Evolutionary conservation across 176 grass and related monocot genomes (phyloP).

Genomic region (Paspalum notatum): DNA sequence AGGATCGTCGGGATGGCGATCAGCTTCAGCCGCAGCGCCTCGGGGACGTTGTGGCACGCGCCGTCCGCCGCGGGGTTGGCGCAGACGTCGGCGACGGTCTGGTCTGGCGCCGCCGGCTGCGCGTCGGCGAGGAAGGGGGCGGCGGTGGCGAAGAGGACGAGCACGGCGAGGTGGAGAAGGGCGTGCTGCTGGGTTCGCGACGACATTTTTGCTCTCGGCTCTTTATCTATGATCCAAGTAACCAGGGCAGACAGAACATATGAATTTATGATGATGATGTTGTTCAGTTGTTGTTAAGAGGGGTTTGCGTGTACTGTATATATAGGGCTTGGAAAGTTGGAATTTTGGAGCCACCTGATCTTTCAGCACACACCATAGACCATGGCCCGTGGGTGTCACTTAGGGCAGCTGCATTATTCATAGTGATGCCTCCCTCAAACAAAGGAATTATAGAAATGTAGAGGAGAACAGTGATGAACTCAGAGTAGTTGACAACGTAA

Average conservation of each 20-base stretch:
- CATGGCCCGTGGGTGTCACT: not conserved
- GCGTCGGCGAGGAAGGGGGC: slow-evolving; percentile 1
- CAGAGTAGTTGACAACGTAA: slow-evolving; percentile 11
- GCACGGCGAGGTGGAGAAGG: not conserved
- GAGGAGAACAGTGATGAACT: too few relatives aligned
- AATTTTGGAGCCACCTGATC: not conserved
- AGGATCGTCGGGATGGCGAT: slow-evolving; percentile 74
- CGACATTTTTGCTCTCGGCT: slow-evolving; percentile 20
- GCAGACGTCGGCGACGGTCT: not conserved
- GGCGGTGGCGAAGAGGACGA: not conserved
- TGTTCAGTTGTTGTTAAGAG: not conserved
- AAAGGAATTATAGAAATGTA: not conserved
- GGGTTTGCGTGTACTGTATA: not conserved
- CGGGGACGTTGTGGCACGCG: slow-evolving; percentile 53
- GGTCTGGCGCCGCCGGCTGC: not conserved
- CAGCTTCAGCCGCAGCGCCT: slow-evolving; percentile 68
- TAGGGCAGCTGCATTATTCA: not conserved
- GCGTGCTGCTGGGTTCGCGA: not conserved
- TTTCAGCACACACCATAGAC: not conserved
- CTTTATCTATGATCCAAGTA: not conserved
- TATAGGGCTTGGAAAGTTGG: slow-evolving; percentile 1
- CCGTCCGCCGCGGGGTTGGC: not conserved
- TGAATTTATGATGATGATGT: too few relatives aligned
- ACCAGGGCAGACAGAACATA: not conserved
- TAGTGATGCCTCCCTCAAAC: not conserved